phyloP scores from a whole-genome alignment of 2,329 filamentous ascomycete genomes.

The Myotisia sp. region DNA sequence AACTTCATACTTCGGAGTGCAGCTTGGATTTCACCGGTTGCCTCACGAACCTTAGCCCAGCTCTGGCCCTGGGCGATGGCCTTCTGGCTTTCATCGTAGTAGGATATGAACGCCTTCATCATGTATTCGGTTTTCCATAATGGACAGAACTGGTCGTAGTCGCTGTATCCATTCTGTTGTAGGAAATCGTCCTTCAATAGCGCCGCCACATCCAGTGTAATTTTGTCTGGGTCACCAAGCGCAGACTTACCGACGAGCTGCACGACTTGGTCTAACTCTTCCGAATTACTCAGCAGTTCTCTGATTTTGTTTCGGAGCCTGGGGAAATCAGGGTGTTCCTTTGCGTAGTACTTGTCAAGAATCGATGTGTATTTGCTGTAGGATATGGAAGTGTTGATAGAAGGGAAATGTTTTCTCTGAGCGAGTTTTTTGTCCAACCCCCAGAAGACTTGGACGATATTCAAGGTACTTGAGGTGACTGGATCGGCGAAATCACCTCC shows the following conservation, averaged over 20 bases:
- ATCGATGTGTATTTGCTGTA: constrained; percentile 92
- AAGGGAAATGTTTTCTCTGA: constrained; percentile 97
- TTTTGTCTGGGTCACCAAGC: constrained; percentile 93
- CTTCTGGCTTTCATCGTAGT: constrained; percentile 96
- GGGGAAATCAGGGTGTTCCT: constrained; percentile 88
- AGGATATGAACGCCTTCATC: constrained; percentile 99
- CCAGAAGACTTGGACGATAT: constrained; percentile 99
- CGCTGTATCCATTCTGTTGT: constrained; percentile 97
- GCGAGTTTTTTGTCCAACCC: constrained; percentile 99
- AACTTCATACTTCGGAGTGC: constrained; percentile 91
- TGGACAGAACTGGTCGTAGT: constrained; percentile 98
- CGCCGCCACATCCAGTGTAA: constrained; percentile 80
- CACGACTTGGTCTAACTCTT: constrained; percentile 96
- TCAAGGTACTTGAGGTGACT: constrained; percentile 80
- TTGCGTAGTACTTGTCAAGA: constrained; percentile 87
- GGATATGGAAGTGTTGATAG: constrained; percentile 84
- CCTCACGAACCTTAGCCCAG: constrained; percentile 87
- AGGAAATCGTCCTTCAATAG: constrained; percentile 97
- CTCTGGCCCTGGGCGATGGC: constrained; percentile 76
- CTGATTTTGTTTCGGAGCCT: constrained; percentile 83
- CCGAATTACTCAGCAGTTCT: constrained; percentile 84
- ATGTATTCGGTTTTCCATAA: constrained; percentile 99
- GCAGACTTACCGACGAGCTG: constrained; percentile 97
- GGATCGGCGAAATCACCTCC: constrained; percentile 99
- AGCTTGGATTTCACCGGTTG: constrained; percentile 72